Evolutionary conservation across 1,284 basidiomycete species (phyloP), one percentile per base, ranked within the genome.

Genomic region (Tylopilus sp.): DNA sequence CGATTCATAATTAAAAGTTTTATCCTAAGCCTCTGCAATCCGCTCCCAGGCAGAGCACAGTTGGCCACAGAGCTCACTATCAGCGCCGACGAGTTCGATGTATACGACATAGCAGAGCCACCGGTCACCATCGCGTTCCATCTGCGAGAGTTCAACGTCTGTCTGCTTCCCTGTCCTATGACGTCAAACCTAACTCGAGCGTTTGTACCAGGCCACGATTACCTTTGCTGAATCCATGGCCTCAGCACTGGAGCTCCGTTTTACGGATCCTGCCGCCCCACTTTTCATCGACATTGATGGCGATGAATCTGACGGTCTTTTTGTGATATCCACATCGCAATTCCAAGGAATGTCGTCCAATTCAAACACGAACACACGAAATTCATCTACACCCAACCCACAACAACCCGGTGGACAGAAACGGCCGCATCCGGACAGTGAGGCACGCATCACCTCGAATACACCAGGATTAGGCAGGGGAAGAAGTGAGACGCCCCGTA

Each of bases 81-180:
- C 43, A 84, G 82, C 51, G 78, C 79, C 1, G 86, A 88, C 36
- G 89, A 90, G 61, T 92, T 92, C 59, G 88, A 92, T 46, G 68
- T 77, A 1, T 92, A 92, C 61, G 80, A 88, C 42, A 72, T 91
- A 9, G 76, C 75, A 57, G 69, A 76, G 5, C 69, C 79, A 15
- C 85, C 88, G 1, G 78, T 80, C 39, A 83, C 81, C 3, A 79
- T 92, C 48, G 83, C 82, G 3, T 91, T 92, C 61, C 89, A 91
- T 69, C 69, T 92, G 37, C 82, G 85, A 33, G 90, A 92, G 71
- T 91, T 92, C 70, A 88, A 84, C 61, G 89, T 90, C 17, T 50
- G 47, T 54, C 40, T 61, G 8, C 53, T 35, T 48, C 15, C 47
- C 48, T 22, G 31, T 43, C 40, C 54, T 46, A 39, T 47, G 17